phyloP scores from a whole-genome alignment of 768 basidiomycete genomes.

The Coprinopsis strossmayeri region DNA sequence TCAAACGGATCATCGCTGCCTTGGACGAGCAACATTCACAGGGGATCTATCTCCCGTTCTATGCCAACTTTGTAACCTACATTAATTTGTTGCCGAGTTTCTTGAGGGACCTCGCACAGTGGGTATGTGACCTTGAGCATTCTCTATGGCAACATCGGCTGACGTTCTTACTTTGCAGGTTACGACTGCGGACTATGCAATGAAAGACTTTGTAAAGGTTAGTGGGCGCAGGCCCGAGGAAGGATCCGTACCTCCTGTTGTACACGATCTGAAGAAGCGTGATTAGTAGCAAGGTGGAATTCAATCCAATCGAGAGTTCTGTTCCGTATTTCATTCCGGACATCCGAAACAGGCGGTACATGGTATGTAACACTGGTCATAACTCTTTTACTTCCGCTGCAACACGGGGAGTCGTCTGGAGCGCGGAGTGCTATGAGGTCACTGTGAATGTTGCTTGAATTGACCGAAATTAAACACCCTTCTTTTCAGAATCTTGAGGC shows the following conservation, averaged over 20 bases:
- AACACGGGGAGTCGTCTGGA: no score
- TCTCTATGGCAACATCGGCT: no score
- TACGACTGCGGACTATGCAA: slow-evolving; percentile 61
- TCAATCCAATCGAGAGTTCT: no score
- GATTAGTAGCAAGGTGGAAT: no score
- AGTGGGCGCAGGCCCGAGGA: slow-evolving; percentile 56
- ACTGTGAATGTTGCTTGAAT: not conserved
- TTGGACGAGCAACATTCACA: slow-evolving; percentile 76
- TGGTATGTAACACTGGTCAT: not conserved
- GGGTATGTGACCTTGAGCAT: slow-evolving; percentile 39
- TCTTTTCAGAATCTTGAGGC: not conserved
- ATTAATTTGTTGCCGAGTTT: slow-evolving; percentile 63
- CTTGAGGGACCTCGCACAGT: slow-evolving; percentile 66
- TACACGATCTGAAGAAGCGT: slow-evolving; percentile 12
- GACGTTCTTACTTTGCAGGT: slow-evolving; percentile 33
- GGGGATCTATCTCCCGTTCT: slow-evolving; percentile 69
- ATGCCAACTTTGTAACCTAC: slow-evolving; percentile 51
- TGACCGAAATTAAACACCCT: not conserved
- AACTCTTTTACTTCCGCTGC: no score
- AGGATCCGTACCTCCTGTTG: slow-evolving; percentile 18
- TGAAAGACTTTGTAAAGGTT: slow-evolving; percentile 63
- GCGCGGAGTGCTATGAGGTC: not conserved
- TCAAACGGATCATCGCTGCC: slow-evolving; percentile 76
- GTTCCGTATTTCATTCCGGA: no score
- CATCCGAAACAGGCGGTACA: no score